Evolutionary conservation across 768 basidiomycete species (phyloP), one percentile per base, ranked within the genome.

Genomic region (Saitozyma podzolica): DNA sequence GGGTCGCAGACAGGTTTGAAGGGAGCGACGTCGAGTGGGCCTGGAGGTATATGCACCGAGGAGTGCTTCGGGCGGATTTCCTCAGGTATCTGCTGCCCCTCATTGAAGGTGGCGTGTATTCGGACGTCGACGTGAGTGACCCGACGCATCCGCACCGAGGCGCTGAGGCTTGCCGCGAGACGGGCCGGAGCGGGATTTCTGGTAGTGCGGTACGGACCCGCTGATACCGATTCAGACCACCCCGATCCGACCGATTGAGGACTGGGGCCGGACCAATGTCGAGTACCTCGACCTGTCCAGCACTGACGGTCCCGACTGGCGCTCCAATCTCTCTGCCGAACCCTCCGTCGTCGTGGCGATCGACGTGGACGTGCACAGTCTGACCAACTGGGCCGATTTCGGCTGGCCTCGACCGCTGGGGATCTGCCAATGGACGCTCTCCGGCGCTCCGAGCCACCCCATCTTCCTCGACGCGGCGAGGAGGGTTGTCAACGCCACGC

Each of bases 371-470:
- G 73, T 75, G 16, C 68, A 70, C 50, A 40, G 54, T 4, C 45
- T 61, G n/a, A 17, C 48, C 41, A 37, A 40, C 10, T 75, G 70
- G 70, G 55, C 56, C 8, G 50, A 58, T 10, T 29, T 29, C 29
- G 52, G 47, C 19, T 75, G 70, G 68, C 73, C 73, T 9, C 54
- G 73, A 49, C 57, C 73, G 4, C 10, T 75, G 9, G 70, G 68
- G 13, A 75, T 75, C 60, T 76, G 73, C 56, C 77, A 78, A 54
- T 78, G 78, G 78, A 73, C 76, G 7, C 59, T 80, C n/a, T 69
- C 70, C 2, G 70, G 68, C 8, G 61, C 72, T 9, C 69, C 73
- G 5, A 51, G 62, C 19, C 78, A 80, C 61, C 78, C 78, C 0
- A 74, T 80, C 55, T 66, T 75, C 47, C 43, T 80, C 19, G 77